phyloP scores from a whole-genome alignment of 352 stramenopile species.

The Phytopythium aichiense region DNA sequence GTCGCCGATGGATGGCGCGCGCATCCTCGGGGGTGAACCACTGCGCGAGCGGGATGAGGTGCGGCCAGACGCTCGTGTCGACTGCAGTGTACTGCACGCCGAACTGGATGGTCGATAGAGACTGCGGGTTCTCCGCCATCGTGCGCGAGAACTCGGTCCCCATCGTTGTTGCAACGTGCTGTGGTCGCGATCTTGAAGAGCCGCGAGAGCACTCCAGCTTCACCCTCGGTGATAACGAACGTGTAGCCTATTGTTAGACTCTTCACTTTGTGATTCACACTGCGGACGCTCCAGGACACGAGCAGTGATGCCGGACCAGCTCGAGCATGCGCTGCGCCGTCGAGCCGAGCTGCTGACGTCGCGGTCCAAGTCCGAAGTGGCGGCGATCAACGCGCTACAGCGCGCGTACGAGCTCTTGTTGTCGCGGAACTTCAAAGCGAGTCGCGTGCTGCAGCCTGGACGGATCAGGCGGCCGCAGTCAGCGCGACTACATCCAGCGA shows the following conservation, averaged over 20 bases:
- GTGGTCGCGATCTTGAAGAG: slow-evolving; percentile 11
- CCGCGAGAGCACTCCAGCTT: slow-evolving; percentile 2
- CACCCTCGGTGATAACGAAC: not conserved
- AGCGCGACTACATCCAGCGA: not conserved
- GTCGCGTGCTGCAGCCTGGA: not conserved
- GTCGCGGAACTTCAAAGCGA: not conserved
- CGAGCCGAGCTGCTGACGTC: slow-evolving; percentile 1
- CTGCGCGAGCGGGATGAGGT: slow-evolving; percentile 44
- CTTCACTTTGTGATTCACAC: not conserved
- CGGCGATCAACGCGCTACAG: slow-evolving; percentile 3
- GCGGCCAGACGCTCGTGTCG: slow-evolving; percentile 58
- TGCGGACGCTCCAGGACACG: no score
- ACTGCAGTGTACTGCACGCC: slow-evolving; percentile 46
- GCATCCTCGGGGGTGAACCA: slow-evolving; percentile 65
- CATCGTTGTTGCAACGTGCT: slow-evolving; percentile 13
- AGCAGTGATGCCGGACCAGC: slow-evolving; percentile 4
- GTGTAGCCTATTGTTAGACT: slow-evolving; percentile 2
- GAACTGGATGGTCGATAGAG: slow-evolving; percentile 22
- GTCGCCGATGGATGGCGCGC: slow-evolving; percentile 23
- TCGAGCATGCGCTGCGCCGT: slow-evolving; percentile 5
- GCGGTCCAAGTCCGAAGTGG: slow-evolving; percentile 6
- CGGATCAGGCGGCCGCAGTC: slow-evolving; percentile 14
- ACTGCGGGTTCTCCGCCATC: slow-evolving; percentile 3
- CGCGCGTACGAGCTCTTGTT: not conserved
- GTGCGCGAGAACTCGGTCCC: slow-evolving; percentile 34